Conservation (phyloP, 2,329 filamentous ascomycete species). For the Aspergillus glaucus region DNA sequence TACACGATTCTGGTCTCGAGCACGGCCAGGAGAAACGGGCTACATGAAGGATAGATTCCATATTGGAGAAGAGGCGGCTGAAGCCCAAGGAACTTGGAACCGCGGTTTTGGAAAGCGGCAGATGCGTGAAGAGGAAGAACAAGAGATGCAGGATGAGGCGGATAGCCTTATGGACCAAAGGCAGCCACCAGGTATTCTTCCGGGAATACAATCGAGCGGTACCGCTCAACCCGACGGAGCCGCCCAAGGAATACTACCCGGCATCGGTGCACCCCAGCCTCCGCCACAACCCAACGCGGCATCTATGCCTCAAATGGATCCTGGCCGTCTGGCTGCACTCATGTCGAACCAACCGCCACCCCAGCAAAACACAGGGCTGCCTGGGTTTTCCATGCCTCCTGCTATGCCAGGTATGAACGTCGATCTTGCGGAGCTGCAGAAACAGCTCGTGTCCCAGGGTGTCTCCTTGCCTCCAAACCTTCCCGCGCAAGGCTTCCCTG, state of each 20-base stretch:
- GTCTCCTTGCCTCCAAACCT: slow-evolving; percentile 30
- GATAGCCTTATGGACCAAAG: slow-evolving; percentile 90
- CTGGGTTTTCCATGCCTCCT: slow-evolving; percentile 34
- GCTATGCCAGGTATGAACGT: slow-evolving; percentile 42
- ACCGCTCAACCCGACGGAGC: slow-evolving; percentile 41
- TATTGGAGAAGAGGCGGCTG: slow-evolving; percentile 86
- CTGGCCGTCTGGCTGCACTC: slow-evolving; percentile 36
- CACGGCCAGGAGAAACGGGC: slow-evolving; percentile 78
- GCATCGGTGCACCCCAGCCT: slow-evolving; percentile 42
- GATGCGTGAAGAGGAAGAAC: slow-evolving; percentile 85
- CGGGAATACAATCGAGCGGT: slow-evolving; percentile 47
- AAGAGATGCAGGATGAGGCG: slow-evolving; percentile 86
- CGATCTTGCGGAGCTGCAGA: slow-evolving; percentile 32
- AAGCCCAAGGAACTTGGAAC: slow-evolving; percentile 92
- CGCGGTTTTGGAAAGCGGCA: slow-evolving; percentile 70
- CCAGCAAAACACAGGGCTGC: slow-evolving; percentile 28
- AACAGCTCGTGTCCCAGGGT: slow-evolving; percentile 30
- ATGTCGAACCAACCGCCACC: slow-evolving; percentile 42
- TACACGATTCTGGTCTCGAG: slow-evolving; percentile 92
- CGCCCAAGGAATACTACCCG: slow-evolving; percentile 36
- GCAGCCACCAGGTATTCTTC: slow-evolving; percentile 57
- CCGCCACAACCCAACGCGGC: slow-evolving; percentile 25
- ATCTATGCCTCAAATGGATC: slow-evolving; percentile 45
- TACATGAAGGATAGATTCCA: slow-evolving; percentile 89
- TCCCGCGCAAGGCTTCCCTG: slow-evolving; percentile 35